phyloP scores from a whole-genome alignment of 768 basidiomycete species.

The Xanthoconium purpureum region DNA sequence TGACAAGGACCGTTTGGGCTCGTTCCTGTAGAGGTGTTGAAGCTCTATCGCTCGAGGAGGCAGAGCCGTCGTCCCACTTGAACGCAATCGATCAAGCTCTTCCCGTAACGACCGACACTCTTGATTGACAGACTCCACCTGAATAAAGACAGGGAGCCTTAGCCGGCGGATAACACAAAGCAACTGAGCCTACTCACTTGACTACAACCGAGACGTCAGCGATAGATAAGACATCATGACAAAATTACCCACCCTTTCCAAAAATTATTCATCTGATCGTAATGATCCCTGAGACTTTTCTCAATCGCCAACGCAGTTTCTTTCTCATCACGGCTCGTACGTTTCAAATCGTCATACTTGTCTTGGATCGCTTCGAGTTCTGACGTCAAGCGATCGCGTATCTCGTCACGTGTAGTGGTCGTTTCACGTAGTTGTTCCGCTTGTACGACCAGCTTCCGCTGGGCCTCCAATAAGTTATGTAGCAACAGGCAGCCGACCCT shows the following conservation, averaged over 20 bases:
- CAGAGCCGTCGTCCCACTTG: slow-evolving; percentile 7
- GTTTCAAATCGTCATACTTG: slow-evolving; percentile 41
- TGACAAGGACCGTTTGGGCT: slow-evolving; percentile 20
- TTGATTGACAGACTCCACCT: slow-evolving; percentile 23
- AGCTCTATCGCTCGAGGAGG: slow-evolving; percentile 19
- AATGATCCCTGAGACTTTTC: slow-evolving; percentile 52
- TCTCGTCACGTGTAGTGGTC: slow-evolving; percentile 31
- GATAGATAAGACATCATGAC: slow-evolving; percentile 8
- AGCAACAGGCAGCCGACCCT: slow-evolving; percentile 48
- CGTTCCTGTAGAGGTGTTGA: slow-evolving; percentile 24
- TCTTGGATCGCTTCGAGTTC: slow-evolving; percentile 38
- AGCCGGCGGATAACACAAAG: slow-evolving; percentile 1
- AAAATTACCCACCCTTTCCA: slow-evolving; percentile 35
- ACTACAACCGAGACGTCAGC: slow-evolving; percentile 28
- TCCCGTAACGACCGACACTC: slow-evolving; percentile 31
- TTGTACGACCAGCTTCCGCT: slow-evolving; percentile 39
- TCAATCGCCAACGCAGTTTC: slow-evolving; percentile 51
- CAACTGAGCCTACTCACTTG: slow-evolving; percentile 30
- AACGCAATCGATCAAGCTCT: slow-evolving; percentile 24
- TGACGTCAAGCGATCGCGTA: slow-evolving; percentile 28
- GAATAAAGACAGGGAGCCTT: not conserved
- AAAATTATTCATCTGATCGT: slow-evolving; percentile 42
- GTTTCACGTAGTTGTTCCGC: slow-evolving; percentile 31
- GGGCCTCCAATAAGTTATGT: slow-evolving; percentile 48
- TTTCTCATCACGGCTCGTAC: slow-evolving; percentile 45